Evolutionary conservation across 129 eudicot species (phyloP).

Genomic region (Helichrysum umbraculigerum): DNA sequence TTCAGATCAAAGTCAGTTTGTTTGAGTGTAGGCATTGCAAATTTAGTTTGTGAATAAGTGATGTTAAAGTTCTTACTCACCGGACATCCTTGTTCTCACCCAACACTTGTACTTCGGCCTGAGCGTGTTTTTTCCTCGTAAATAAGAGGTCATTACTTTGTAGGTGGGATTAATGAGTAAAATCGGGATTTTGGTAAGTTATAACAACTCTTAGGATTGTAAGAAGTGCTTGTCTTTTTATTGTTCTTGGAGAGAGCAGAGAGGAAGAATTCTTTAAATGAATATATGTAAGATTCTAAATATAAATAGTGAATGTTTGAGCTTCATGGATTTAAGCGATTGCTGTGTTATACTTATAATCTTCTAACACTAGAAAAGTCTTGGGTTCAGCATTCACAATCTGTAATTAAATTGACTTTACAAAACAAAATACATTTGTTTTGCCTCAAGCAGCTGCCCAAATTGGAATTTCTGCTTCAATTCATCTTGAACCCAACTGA

Average conservation of each 20-base stretch:
- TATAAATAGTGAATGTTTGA: neutral
- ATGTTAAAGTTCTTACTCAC: too few relatives aligned
- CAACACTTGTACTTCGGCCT: too few relatives aligned
- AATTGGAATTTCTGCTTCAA: too few relatives aligned
- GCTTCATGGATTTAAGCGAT: conserved; percentile 2
- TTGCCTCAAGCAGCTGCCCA: neutral
- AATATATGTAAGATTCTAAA: neutral
- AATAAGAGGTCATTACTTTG: too few relatives aligned
- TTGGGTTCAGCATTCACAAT: neutral
- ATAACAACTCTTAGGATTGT: neutral
- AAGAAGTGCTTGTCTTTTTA: neutral
- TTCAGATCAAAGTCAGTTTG: too few relatives aligned
- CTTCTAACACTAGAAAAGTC: neutral
- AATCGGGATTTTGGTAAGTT: neutral
- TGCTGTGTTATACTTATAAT: neutral
- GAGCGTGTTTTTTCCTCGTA: too few relatives aligned
- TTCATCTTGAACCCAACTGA: too few relatives aligned
- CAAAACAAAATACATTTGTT: neutral
- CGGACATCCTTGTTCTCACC: too few relatives aligned
- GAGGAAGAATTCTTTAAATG: neutral
- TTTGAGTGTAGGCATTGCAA: too few relatives aligned
- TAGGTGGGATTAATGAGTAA: too few relatives aligned
- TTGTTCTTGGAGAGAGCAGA: conserved; percentile 3
- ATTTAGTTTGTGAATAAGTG: too few relatives aligned
- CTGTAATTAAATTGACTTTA: neutral